phyloP scores from a whole-genome alignment of 768 basidiomycete genomes.

The Kockovaella imperatae region DNA sequence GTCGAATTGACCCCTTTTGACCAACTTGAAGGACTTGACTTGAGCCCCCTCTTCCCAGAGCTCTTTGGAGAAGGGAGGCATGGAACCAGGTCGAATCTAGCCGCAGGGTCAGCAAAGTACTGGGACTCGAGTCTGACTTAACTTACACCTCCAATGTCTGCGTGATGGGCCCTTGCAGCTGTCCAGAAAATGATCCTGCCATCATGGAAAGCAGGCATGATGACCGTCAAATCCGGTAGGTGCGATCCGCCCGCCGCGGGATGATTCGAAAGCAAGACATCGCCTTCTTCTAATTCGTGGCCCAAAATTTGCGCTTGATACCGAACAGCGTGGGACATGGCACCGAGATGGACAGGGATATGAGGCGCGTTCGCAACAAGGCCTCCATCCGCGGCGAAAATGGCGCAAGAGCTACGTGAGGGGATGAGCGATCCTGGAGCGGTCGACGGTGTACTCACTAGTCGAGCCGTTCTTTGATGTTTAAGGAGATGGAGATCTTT shows the following conservation, averaged over 20 bases:
- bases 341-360: slow-evolving; percentile 24
- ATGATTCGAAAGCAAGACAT: slow-evolving; percentile 75
- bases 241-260: slow-evolving; percentile 48
- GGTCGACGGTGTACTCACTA: slow-evolving; percentile 51
- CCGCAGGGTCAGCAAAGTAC: neutral
- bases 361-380: slow-evolving; percentile 78
- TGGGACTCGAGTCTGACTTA: neutral
- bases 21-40: slow-evolving; percentile 85
- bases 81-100: slow-evolving; percentile 73
- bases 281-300: slow-evolving; percentile 59
- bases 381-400: slow-evolving; percentile 88
- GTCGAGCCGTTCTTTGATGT: slow-evolving; percentile 93
- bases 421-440: too few relatives aligned
- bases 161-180: slow-evolving; percentile 84
- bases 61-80: slow-evolving; percentile 86
- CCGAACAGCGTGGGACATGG: slow-evolving; percentile 24
- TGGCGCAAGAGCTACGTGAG: slow-evolving; percentile 54
- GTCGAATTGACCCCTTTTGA: slow-evolving; percentile 72
- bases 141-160: slow-evolving; percentile 51
- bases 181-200: slow-evolving; percentile 56
- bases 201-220: slow-evolving; percentile 73
- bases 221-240: slow-evolving; percentile 82
- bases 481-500: slow-evolving; percentile 86
- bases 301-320: slow-evolving; percentile 18
- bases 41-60: slow-evolving; percentile 93